A percentile compares a stretch with the other conserved stretches of the same genome.
Evolutionary conservation across 2,329 filamentous ascomycete species (phyloP).

Genomic region (Sporothrix brasiliensis): DNA sequence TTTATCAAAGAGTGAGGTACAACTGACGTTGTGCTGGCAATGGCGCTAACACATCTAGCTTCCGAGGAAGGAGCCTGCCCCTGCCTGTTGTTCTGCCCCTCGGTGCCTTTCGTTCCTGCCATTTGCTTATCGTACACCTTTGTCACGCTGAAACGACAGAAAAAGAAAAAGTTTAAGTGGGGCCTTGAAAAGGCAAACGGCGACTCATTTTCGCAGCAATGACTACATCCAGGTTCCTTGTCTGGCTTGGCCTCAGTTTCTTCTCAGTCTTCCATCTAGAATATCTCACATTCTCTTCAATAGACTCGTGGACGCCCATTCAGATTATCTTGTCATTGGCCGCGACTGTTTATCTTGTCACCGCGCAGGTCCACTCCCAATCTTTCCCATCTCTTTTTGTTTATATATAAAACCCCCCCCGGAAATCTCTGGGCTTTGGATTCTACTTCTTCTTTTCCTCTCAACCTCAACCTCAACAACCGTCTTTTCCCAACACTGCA

Average conservation of each 20-base stretch:
- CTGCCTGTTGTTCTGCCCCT: conserved; percentile 6
- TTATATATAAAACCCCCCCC: conserved; percentile 9
- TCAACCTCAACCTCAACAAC: background rate
- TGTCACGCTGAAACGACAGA: background rate
- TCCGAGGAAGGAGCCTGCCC: conserved; percentile 4
- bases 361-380: background rate
- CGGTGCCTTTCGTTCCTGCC: conserved; percentile 4
- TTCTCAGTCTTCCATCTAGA: conserved; percentile 3
- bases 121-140: conserved; percentile 16
- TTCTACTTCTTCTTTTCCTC: background rate
- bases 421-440: background rate
- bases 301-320: background rate
- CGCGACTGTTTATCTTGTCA: too few species aligned
- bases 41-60: conserved; percentile 10
- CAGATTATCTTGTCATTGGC: conserved; percentile 9
- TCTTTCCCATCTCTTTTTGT: background rate
- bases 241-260: background rate
- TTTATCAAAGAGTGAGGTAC: background rate
- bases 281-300: background rate
- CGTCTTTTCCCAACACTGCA: background rate
- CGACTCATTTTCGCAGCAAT: conserved; percentile 17
- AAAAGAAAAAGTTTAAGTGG: conserved; percentile 12
- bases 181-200: background rate
- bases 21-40: background rate
- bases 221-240: background rate